These are phyloP conservation scores for Glomus cerebriforme DNA, from an alignment of 192 early-diverging fungal species.

Conservation along the genomic window DNA sequence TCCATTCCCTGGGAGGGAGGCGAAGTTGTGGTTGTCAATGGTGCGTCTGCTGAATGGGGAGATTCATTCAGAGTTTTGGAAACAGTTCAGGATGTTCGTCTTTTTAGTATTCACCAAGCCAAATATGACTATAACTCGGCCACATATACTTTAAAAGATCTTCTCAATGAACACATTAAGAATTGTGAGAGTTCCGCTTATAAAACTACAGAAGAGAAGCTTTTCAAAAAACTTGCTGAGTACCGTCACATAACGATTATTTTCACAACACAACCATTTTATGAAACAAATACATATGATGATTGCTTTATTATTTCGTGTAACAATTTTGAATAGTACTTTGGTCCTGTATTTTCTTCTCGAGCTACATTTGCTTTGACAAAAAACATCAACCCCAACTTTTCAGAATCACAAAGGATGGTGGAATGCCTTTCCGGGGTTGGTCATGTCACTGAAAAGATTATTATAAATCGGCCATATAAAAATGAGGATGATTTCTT, in stretches of 20 bases:
- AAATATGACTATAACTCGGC: not conserved
- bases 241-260: not conserved
- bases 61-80: not conserved
- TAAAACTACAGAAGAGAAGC: no score
- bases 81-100: not conserved
- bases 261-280: not conserved
- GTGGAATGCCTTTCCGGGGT: not conserved
- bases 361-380: not conserved
- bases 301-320: not conserved
- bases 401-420: no score
- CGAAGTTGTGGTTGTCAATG: not conserved
- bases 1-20: not conserved
- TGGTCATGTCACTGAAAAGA: not conserved
- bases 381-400: not conserved
- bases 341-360: not conserved
- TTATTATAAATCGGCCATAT: not conserved
- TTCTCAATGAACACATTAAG: not conserved
- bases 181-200: not conserved
- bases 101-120: not conserved
- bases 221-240: no score
- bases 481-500: not conserved
- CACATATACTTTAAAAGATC: not conserved
- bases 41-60: not conserved
- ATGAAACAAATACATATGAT: not conserved
- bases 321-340: not conserved